These are phyloP conservation scores for Aphanocladium album DNA, from an alignment of 2,329 filamentous ascomycete species.

Conservation along the genomic window DNA sequence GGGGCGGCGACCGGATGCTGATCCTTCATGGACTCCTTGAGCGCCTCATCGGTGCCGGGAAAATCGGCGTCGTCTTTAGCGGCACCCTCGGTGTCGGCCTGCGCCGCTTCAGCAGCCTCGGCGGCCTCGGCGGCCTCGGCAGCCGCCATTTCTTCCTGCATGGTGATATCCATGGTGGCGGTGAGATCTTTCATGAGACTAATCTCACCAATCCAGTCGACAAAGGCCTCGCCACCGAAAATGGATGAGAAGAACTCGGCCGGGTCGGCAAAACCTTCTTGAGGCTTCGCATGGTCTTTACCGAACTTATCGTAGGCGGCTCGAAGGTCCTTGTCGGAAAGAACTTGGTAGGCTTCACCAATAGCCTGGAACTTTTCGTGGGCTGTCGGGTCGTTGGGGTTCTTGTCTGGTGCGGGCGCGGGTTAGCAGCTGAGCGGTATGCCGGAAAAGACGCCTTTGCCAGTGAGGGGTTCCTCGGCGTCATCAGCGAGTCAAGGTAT, in stretches of 20 bases:
- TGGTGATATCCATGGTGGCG: constrained; percentile 96
- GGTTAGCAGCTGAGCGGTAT: constrained; percentile 10
- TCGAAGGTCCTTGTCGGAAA: constrained; percentile 81
- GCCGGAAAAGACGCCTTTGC: background rate
- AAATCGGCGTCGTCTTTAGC: constrained; percentile 38
- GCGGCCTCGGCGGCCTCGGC: too few relatives aligned
- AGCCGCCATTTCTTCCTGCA: constrained; percentile 69
- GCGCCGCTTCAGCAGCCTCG: constrained; percentile 47
- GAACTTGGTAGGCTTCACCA: constrained; percentile 69
- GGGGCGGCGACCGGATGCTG: constrained; percentile 26
- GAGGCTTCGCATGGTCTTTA: constrained; percentile 88
- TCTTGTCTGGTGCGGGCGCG: constrained; percentile 66
- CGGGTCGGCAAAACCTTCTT: constrained; percentile 90
- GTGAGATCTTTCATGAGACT: constrained; percentile 98
- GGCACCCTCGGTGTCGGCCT: constrained; percentile 42
- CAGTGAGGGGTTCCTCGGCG: background rate
- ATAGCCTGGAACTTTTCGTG: constrained; percentile 93
- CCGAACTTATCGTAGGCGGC: constrained; percentile 95
- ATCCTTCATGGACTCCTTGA: constrained; percentile 49
- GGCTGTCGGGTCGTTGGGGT: constrained; percentile 89
- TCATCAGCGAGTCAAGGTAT: constrained; percentile 21
- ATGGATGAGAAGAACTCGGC: constrained; percentile 98
- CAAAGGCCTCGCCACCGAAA: constrained; percentile 92
- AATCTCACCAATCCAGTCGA: constrained; percentile 96
- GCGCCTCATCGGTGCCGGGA: constrained; percentile 52